These are phyloP conservation scores for Fusarium sp. DNA, from an alignment of 2,329 filamentous ascomycete genomes.

Conservation along the genomic window DNA sequence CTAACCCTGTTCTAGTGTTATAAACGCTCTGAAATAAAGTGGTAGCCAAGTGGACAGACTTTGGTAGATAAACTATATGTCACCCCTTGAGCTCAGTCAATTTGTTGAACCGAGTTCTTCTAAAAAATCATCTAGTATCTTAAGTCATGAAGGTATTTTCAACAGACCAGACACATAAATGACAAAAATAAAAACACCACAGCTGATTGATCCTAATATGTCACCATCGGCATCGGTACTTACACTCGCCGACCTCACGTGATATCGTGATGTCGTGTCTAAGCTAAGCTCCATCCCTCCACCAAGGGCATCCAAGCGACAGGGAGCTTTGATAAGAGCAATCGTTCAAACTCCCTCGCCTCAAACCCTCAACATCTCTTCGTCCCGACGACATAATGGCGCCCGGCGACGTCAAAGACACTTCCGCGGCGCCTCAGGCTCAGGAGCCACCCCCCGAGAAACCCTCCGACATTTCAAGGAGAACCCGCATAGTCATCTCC, in stretches of 20 bases:
- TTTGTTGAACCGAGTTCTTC: not conserved
- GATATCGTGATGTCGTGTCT: slow-evolving; percentile 48
- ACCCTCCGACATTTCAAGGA: slow-evolving; percentile 73
- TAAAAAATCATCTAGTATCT: accelerated
- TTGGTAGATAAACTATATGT: too few relatives aligned
- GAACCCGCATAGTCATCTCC: slow-evolving; percentile 81
- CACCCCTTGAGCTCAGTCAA: not conserved
- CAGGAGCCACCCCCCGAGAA: slow-evolving; percentile 79
- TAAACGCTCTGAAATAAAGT: not conserved
- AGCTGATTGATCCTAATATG: not conserved
- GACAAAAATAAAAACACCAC: not conserved
- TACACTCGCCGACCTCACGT: slow-evolving; percentile 40
- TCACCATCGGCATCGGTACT: slow-evolving; percentile 38
- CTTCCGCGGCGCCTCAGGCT: slow-evolving; percentile 31
- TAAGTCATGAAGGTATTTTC: not conserved
- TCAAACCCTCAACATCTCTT: slow-evolving; percentile 1
- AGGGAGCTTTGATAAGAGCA: slow-evolving; percentile 30
- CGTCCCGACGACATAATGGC: slow-evolving; percentile 39
- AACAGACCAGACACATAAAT: not conserved
- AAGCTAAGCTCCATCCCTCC: slow-evolving; percentile 33
- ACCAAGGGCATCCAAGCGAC: slow-evolving; percentile 12
- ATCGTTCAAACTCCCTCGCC: slow-evolving; percentile 22
- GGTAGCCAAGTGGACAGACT: not conserved
- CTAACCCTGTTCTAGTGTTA: not conserved
- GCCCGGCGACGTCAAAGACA: slow-evolving; percentile 38